These are phyloP conservation scores for Leccinum broughii DNA, from an alignment of 768 basidiomycete genomes.

Conservation along the genomic window DNA sequence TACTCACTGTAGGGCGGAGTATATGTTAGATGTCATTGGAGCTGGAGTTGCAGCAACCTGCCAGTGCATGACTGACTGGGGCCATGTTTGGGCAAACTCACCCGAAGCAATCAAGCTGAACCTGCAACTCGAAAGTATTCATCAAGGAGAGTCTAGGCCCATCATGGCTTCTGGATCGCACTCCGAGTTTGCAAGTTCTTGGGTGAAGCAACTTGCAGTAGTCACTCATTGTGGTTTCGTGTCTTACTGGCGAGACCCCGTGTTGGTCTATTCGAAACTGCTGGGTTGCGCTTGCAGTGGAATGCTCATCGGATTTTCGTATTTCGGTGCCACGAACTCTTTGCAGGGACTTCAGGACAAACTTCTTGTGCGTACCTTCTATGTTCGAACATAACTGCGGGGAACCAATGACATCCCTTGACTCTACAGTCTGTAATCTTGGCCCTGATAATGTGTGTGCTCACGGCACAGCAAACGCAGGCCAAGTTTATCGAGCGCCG, in stretches of 20 bases:
- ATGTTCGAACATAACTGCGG: neutral
- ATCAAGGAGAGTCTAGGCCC: conserved; percentile 36
- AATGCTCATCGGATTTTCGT: conserved; percentile 45
- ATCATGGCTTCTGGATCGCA: conserved; percentile 23
- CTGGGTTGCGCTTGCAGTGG: conserved; percentile 26
- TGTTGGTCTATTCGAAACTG: conserved; percentile 41
- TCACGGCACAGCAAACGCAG: conserved; percentile 60
- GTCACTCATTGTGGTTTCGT: conserved; percentile 34
- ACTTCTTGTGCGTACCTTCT: conserved; percentile 37
- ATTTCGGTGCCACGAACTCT: conserved; percentile 37
- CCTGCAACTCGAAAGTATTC: conserved; percentile 45
- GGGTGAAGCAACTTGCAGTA: conserved; percentile 36
- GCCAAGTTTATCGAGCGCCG: conserved; percentile 56
- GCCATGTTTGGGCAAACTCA: conserved; percentile 47
- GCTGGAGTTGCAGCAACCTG: conserved; percentile 51
- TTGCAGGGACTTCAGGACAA: conserved; percentile 45
- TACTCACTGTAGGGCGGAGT: conserved; percentile 39
- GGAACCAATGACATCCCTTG: neutral
- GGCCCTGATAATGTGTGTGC: conserved; percentile 42
- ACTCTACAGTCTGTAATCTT: conserved; percentile 49
- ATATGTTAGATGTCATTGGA: conserved; percentile 55
- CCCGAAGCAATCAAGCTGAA: conserved; percentile 39
- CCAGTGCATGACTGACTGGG: conserved; percentile 44
- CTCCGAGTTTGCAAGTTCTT: conserved; percentile 39
- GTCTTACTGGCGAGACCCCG: conserved; percentile 43